Evolutionary conservation across 768 basidiomycete species (phyloP), one percentile per base, ranked within the genome.

Genomic region (Rhodotorula paludigena): DNA sequence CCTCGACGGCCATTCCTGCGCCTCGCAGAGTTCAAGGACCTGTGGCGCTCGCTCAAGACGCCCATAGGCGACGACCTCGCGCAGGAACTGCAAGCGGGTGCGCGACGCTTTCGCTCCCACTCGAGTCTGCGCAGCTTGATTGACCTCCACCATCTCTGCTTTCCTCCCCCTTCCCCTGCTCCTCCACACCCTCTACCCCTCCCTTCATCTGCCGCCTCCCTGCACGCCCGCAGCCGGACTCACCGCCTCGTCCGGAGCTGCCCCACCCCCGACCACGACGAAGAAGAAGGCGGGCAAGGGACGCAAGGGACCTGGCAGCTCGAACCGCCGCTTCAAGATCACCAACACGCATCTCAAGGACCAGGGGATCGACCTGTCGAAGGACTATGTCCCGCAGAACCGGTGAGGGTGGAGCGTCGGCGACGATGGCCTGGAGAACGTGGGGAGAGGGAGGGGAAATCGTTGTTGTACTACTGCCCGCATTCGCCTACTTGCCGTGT

Each of bases 301-400:
- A 78, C 89, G 88, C 74, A 88, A 88, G 73, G 87, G 88, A 57
- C 82, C 85, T 20, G 88, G 84, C 85, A 55, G 86, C 25, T 87
- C 66, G 51, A 74, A 89, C 75, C 84, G 92, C 55, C 86, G 86
- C 75, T 85, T 85, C 62, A 85, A 89, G 74, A 86, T 94, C 73
- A 93, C 90, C 45, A 96, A 94, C 74, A 86, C 87, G 6, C 92
- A 94, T 81, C 79, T 92, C 77, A 89, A 85, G 76, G 88, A 86
- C 28, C 86, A 88, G 74, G 74, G 75, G 30, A 88, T 96, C 80
- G 92, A 94, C 78, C 78, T 94, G 57, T 86, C 87, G 52, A 84
- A 84, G 69, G 89, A 91, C 75, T 90, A 85, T 77, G 62, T 65
- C 18, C 60, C 64, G 55, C 49, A 52, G 56, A 39, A 45, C 30